These are phyloP conservation scores for Ustilago bromivora DNA, from an alignment of 1,284 basidiomycete species.

Conservation along the genomic window DNA sequence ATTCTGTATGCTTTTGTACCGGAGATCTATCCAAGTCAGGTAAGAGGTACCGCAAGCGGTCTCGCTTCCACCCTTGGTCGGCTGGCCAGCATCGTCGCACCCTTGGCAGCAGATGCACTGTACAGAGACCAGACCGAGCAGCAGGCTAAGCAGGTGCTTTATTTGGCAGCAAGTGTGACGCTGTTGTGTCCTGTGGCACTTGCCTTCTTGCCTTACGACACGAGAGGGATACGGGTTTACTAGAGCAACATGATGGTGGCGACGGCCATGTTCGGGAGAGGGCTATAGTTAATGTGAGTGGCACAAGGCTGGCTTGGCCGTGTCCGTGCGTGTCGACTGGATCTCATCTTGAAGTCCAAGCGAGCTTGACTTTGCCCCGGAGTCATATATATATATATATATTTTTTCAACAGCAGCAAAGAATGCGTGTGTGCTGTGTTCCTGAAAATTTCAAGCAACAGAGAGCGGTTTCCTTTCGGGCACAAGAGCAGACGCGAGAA, in stretches of 20 bases:
- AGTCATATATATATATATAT: too few species aligned
- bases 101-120: slow-evolving; percentile 69
- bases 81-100: slow-evolving; percentile 69
- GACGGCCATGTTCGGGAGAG: too few species aligned
- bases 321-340: not conserved
- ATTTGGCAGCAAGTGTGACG: slow-evolving; percentile 56
- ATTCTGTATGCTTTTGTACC: slow-evolving; percentile 71
- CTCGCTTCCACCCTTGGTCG: slow-evolving; percentile 70
- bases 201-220: slow-evolving; percentile 57
- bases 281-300: not conserved
- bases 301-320: too few species aligned
- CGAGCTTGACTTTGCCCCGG: too few species aligned
- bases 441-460: not conserved
- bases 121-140: slow-evolving; percentile 75
- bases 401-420: too few species aligned
- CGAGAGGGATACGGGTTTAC: slow-evolving; percentile 51
- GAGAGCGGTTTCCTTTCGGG: not conserved
- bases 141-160: slow-evolving; percentile 53
- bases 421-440: slow-evolving; percentile 1
- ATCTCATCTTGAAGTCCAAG: too few species aligned
- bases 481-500: too few species aligned
- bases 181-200: slow-evolving; percentile 56
- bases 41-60: slow-evolving; percentile 70
- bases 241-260: slow-evolving; percentile 4
- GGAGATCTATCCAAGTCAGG: slow-evolving; percentile 70